Base-by-base conservation (phyloP, 768 basidiomycete genomes). In the Kwoniella sp. region DNA sequence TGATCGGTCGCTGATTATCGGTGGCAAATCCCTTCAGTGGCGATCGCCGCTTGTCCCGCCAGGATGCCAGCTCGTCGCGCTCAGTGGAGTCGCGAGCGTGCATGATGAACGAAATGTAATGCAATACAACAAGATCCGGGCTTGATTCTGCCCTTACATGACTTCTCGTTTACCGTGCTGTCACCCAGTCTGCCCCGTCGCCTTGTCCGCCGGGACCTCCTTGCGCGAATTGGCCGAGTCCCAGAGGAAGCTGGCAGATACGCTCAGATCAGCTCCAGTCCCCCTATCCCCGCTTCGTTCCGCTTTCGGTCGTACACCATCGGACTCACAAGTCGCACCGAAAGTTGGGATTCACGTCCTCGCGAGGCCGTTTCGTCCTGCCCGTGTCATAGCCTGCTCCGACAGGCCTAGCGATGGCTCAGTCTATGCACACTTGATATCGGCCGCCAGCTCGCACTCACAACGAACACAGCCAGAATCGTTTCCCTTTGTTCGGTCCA, bases 391-490 rank as follows among this genome's bases (percentile, higher is more conserved):
- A 73, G 2, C 72, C 72, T 20, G 67, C 63, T 40, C 72, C 72
- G 8, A 73, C 72, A 10, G 72, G 72, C 56, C 71, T 73, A 23
- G 22, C 22, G 1, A 26, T 54, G 56, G 49, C 47, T 45, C 12
- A 12, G 15, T 10, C 20, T 40, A 15, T 22, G 7, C 22, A 20
- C 42, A 26, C 11, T 28, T 34, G 29, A 25, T 6, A 46, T 12
- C 39, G 9, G 12, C 8, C 17, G 15, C 17, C 3, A 52, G 28
- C 15, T 20, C 19, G 19, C 5, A 67, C 67, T 59, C 41, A 70
- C 72, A 70, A 56, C 22, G 73, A 71, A 44, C 73, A 74, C 5
- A 74, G 53, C 73, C 73, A 74, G 37, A 74, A 74, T 38, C 71
- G 56, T 44, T 74, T 74, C 9, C 70, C 70, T 50, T 72, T 74